Evolutionary conservation across 192 early-diverging fungal species (phyloP), one percentile per base, ranked within the genome.

Genomic region (Dissophora globulifera): DNA sequence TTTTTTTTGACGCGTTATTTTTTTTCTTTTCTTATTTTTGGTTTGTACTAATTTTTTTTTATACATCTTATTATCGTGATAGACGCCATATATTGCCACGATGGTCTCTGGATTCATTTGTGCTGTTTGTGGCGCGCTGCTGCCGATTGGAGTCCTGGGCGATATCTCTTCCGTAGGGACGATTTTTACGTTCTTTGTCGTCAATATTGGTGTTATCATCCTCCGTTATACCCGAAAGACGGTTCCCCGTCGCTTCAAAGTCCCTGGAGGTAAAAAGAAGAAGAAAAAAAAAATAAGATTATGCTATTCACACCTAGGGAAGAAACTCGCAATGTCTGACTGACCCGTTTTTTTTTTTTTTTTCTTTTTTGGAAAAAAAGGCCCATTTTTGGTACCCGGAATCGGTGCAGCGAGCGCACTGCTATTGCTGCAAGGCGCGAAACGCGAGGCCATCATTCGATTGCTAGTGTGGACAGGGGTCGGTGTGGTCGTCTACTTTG

Each of bases 151-250:
- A 48, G 78, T 97, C 22, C 74, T 97, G 4, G 91, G 89, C 55
- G 90, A 95, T 57, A 84, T 97, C 81, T 93, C 93, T 0, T 93
- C 93, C 8, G 85, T 94, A 40, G 95, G 93, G 8, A 94, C 95
- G 3, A 78, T 96, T 25, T 81, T 94, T 43, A 91, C 93, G 2
- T 96, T 95, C 81, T 88, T 93, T 62, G 66, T 96, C 15, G 95
- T 95, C 40, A 90, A 93, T 53, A 74, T 91, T 48, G 89, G 90
- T 35, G 87, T 92, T 4, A 82, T 90, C 31, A 83, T 96, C 22
- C 83, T 94, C 64, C 88, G 94, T 12, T 89, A 83, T 56, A 92
- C 87, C 13, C 84, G 92, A 47, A 90, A 93, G 3, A 84, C 92
- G 22, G 80, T 82, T 11, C 82, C 84, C 25, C 83, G 94, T 19